Evolutionary conservation across 2,329 filamentous ascomycete species (phyloP).

Genomic region (Penicillium oxalicum): DNA sequence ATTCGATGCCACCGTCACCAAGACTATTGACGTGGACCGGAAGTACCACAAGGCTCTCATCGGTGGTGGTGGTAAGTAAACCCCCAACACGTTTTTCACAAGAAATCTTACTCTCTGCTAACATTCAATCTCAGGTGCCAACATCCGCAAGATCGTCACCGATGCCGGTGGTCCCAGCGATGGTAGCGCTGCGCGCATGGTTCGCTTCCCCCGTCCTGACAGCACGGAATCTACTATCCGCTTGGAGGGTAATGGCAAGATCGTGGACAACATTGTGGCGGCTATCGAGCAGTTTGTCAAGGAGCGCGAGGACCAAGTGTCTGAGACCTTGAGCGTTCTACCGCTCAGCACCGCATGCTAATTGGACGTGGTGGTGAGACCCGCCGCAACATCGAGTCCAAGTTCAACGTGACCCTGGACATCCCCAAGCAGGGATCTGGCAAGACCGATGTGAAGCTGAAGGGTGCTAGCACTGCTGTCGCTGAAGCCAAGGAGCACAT

Average conservation of each 20-base stretch:
- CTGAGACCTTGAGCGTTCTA: constrained; percentile 71
- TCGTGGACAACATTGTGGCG: constrained; percentile 84
- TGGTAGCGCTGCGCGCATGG: constrained; percentile 75
- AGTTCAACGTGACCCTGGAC: constrained; percentile 82
- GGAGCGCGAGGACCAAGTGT: constrained; percentile 78
- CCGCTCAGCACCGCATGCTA: constrained; percentile 81
- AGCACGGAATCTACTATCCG: constrained; percentile 76
- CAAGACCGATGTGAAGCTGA: constrained; percentile 79
- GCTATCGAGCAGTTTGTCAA: constrained; percentile 74
- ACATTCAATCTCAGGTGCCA: constrained; percentile 58
- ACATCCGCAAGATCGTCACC: constrained; percentile 77
- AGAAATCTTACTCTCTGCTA: constrained; percentile 25
- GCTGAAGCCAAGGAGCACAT: constrained; percentile 85
- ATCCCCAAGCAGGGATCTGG: constrained; percentile 84
- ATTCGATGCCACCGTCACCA: constrained; percentile 83
- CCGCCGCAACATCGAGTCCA: constrained; percentile 75
- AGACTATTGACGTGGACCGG: constrained; percentile 84
- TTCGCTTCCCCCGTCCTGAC: constrained; percentile 90
- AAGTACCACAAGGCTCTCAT: constrained; percentile 85
- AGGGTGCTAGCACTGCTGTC: constrained; percentile 70
- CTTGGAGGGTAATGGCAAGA: constrained; percentile 72
- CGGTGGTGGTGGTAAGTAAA: constrained; percentile 69
- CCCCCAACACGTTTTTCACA: background rate
- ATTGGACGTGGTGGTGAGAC: constrained; percentile 89
- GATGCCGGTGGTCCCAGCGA: constrained; percentile 87